Evolutionary conservation across 345 rosid species (phyloP).

Genomic region (Rhodamnia rubescens): DNA sequence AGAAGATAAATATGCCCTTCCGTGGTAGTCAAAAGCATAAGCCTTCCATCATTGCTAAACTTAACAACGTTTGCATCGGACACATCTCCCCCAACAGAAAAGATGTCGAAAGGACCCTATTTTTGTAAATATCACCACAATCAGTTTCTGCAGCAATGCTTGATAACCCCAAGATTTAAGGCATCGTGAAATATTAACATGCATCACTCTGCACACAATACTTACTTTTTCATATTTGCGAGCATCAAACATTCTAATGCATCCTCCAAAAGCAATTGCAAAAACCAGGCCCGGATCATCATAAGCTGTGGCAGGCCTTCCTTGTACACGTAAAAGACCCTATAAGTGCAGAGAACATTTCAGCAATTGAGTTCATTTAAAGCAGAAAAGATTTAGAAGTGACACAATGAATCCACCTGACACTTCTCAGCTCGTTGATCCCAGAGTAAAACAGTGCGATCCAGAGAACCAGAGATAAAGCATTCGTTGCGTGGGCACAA

Average conservation of each 20-base stretch:
- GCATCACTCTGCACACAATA: background rate
- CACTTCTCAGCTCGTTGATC: slow-evolving; percentile 97
- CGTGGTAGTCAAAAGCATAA: slow-evolving; percentile 84
- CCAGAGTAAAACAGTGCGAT: slow-evolving; percentile 94
- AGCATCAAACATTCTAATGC: slow-evolving; percentile 85
- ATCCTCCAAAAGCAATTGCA: slow-evolving; percentile 92
- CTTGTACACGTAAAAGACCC: slow-evolving; percentile 73
- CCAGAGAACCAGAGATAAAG: slow-evolving; percentile 91
- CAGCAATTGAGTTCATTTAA: background rate
- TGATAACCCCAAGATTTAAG: background rate
- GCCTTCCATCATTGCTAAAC: slow-evolving; percentile 86
- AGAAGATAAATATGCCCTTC: slow-evolving; percentile 79
- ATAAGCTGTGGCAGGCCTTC: slow-evolving; percentile 93
- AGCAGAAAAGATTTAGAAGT: background rate
- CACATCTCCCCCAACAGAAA: slow-evolving; percentile 76
- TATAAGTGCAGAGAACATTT: slow-evolving; percentile 4
- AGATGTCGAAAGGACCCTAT: slow-evolving; percentile 86
- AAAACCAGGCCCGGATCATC: slow-evolving; percentile 94
- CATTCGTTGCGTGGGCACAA: slow-evolving; percentile 76
- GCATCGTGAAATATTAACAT: background rate
- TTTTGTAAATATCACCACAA: background rate
- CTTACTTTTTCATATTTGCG: slow-evolving; percentile 89
- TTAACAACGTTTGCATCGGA: slow-evolving; percentile 84
- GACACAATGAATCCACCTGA: slow-evolving; percentile 40
- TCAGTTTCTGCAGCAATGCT: background rate